Conservation (phyloP, 2,329 filamentous ascomycete species). For the Colletotrichum navitas region DNA sequence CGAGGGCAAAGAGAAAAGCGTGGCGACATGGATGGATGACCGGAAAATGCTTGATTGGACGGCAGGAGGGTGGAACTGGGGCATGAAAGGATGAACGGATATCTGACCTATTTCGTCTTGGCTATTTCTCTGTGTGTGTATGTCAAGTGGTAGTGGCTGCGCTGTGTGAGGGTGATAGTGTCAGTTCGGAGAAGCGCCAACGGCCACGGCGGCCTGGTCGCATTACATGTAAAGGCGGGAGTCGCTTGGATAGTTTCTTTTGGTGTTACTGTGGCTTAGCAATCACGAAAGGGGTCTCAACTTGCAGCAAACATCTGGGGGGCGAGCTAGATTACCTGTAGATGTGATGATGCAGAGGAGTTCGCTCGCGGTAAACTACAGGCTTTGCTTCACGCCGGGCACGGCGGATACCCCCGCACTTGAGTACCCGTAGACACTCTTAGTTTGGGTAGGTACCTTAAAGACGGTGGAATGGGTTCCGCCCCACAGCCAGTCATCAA, state of each 20-base stretch:
- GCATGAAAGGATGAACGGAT: constrained; percentile 24
- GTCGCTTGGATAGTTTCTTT: not conserved
- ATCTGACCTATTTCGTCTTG: constrained; percentile 38
- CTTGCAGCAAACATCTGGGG: not conserved
- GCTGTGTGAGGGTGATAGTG: not conserved
- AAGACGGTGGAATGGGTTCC: not conserved
- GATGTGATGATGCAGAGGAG: not conserved
- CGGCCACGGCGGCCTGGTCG: no score
- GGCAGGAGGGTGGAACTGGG: constrained; percentile 16
- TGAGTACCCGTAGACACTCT: no score
- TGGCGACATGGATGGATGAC: constrained; percentile 31
- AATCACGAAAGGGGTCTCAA: not conserved
- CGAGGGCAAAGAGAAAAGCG: not conserved
- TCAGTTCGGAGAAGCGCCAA: not conserved
- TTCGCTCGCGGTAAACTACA: not conserved
- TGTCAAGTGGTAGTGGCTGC: not conserved
- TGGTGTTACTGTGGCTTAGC: not conserved
- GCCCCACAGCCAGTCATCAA: constrained; percentile 8
- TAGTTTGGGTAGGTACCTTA: not conserved
- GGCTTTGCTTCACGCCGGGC: not conserved
- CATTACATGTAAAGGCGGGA: not conserved
- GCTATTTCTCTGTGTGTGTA: not conserved
- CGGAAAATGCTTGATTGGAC: constrained; percentile 31
- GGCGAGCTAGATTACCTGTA: no score
- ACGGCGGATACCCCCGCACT: not conserved